Base-by-base conservation (phyloP, 257 asterid genomes). In the Marsdenia floribunda region DNA sequence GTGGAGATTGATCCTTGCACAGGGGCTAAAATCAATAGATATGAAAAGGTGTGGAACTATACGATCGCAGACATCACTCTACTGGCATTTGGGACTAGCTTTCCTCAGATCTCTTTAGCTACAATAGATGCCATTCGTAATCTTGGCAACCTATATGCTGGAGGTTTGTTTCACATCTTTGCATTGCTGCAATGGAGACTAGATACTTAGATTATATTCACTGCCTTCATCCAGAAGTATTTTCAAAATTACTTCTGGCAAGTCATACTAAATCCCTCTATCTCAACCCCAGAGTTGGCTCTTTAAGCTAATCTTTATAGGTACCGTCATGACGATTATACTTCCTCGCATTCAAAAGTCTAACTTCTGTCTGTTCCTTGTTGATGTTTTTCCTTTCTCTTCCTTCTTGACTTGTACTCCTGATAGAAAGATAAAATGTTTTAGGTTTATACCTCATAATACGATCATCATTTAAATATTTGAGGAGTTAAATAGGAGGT, bases 71-170 rank as follows among this genome's bases (percentile, higher is more conserved):
- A 90, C 78, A 92, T 94, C 80, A 71, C 93, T 54, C 81, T 94
- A 75, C 88, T 92, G 85, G 98, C 98, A 57, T 90, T 94, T 73
- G 98, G 98, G 75, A 94, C 98, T 15, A 94, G 98, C 85, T 94
- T 94, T 78, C 98, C 98, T 19, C 98, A 92, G 87, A 94, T 92
- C 55, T 94, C 98, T 18, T 83, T 94, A 75, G 98, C 98, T 65
- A 94, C 96, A 33, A 94, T 94, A 76, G 98, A 94, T 78, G 97
- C 97, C 53, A 80, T 94, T 69, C 88, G 91, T 84, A 92, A 92
- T 82, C 72, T 92, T 52, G 97, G 98, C 68, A 82, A 79, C 61
- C 69, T 88, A 76, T 80, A 85, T 29, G 98, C 98, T 81, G 98
- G 98, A 89, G 98, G 97, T 89, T 77, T 75, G 88, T 80, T 52